Evolutionary conservation across 176 grass and related monocot species (phyloP).

Genomic region (Dendrocalamus sinicus): DNA sequence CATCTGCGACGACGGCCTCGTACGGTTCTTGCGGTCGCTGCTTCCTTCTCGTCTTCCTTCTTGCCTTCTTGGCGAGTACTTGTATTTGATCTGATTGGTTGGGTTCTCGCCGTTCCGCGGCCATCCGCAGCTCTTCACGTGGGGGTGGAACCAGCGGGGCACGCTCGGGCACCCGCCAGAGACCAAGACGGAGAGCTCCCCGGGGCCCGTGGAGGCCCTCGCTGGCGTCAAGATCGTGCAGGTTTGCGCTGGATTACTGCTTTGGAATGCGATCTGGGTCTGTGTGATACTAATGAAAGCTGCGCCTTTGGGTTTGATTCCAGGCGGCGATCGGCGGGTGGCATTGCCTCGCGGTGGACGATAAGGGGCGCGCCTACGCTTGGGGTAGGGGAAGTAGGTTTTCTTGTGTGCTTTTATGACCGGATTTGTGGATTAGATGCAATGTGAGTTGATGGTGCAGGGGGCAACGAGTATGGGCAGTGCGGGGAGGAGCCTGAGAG

Average conservation of each 20-base stretch:
- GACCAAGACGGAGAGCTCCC: slow-evolving; percentile 78
- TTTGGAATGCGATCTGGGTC: neutral
- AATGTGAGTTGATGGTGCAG: slow-evolving; percentile 47
- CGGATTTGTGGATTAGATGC: slow-evolving; percentile 25
- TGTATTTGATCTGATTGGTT: slow-evolving; percentile 8
- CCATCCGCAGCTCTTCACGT: slow-evolving; percentile 79
- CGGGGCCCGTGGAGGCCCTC: slow-evolving; percentile 65
- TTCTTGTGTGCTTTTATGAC: neutral
- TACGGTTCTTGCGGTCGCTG: slow-evolving; percentile 21
- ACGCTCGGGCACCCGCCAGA: slow-evolving; percentile 86
- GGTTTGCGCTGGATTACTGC: slow-evolving; percentile 30
- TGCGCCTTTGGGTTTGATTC: slow-evolving; percentile 36
- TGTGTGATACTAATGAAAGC: neutral
- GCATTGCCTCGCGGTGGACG: slow-evolving; percentile 95
- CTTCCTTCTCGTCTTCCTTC: neutral
- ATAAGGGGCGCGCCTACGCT: slow-evolving; percentile 79
- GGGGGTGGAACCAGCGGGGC: slow-evolving; percentile 98
- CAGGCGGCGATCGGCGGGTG: slow-evolving; percentile 95
- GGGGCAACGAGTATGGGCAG: slow-evolving; percentile 96
- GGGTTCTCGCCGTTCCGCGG: neutral
- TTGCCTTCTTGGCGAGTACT: neutral
- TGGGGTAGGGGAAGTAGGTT: slow-evolving; percentile 58
- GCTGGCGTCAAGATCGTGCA: slow-evolving; percentile 80
- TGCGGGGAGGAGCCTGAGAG: slow-evolving; percentile 95
- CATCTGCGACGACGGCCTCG: slow-evolving; percentile 73